Conservation (phyloP, 2,329 filamentous ascomycete species). For the Talaromyces sp. region DNA sequence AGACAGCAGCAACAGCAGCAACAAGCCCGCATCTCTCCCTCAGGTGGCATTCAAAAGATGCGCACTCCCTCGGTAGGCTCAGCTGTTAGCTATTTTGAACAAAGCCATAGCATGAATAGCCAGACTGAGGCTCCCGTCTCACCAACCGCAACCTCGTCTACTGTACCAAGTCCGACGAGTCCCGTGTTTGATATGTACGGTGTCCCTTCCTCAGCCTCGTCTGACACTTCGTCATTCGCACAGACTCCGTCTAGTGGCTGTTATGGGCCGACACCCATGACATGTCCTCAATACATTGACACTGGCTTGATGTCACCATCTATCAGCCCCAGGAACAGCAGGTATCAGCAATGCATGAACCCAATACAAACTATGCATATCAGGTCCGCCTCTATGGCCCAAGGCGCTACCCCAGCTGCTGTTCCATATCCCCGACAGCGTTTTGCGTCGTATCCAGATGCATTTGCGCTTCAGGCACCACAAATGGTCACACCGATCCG, state of each 20-base stretch:
- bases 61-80: conserved; percentile 19
- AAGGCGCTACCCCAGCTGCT: not conserved
- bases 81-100: not conserved
- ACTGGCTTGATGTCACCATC: conserved; percentile 11
- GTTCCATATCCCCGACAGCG: conserved; percentile 8
- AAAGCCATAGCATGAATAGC: not conserved
- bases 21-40: conserved; percentile 26
- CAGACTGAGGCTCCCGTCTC: not conserved
- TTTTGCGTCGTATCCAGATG: conserved; percentile 17
- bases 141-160: conserved; percentile 4
- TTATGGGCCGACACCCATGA: conserved; percentile 2
- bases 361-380: conserved; percentile 7
- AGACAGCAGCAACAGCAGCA: conserved; percentile 14
- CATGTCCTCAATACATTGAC: conserved; percentile 23
- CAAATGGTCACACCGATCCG: not conserved
- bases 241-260: conserved; percentile 21
- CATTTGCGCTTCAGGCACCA: conserved; percentile 3
- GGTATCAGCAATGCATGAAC: conserved; percentile 2
- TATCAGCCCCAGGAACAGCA: conserved; percentile 10
- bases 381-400: conserved; percentile 9
- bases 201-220: not conserved
- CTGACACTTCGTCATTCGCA: conserved; percentile 20
- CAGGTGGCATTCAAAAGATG: conserved; percentile 33
- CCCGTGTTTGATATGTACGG: conserved; percentile 8
- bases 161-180: conserved; percentile 7